Evolutionary conservation across 1,284 basidiomycete genomes (phyloP).

Genomic region (Apiotrichum gamsii): DNA sequence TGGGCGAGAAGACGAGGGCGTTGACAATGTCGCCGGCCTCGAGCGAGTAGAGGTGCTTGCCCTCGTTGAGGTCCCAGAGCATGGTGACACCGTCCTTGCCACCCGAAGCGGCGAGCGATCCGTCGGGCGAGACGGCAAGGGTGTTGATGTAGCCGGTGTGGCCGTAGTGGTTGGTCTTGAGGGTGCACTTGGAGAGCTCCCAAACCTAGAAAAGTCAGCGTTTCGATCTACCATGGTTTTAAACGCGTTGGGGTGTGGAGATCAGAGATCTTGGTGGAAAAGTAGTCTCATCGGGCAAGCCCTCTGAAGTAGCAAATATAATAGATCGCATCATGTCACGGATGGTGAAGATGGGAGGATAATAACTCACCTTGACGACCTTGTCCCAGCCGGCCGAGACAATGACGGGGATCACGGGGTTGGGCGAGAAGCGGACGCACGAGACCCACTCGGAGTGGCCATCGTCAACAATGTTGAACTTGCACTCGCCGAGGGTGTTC

Average conservation of each 20-base stretch:
- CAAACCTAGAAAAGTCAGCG: slow-evolving; percentile 65
- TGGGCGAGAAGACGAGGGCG: slow-evolving; percentile 98
- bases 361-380: slow-evolving; percentile 86
- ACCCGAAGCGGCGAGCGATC: slow-evolving; percentile 96
- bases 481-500: slow-evolving; percentile 99
- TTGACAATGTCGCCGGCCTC: slow-evolving; percentile 99
- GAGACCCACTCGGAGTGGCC: slow-evolving; percentile 98
- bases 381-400: slow-evolving; percentile 99
- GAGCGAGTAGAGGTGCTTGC: slow-evolving; percentile 99
- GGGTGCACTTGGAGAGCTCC: slow-evolving; percentile 99
- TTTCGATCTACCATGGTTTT: slow-evolving; percentile 1
- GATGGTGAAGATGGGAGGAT: slow-evolving; percentile 4
- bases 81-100: slow-evolving; percentile 99
- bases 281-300: slow-evolving; percentile 61
- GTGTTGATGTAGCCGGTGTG: slow-evolving; percentile 99
- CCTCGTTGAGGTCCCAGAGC: slow-evolving; percentile 99
- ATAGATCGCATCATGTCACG: slow-evolving; percentile 53
- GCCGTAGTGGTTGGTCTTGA: slow-evolving; percentile 99
- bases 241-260: no score
- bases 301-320: slow-evolving; percentile 84
- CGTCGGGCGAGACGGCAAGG: slow-evolving; percentile 96
- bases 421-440: slow-evolving; percentile 99
- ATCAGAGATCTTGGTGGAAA: slow-evolving; percentile 74
- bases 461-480: slow-evolving; percentile 99
- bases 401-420: slow-evolving; percentile 95